phyloP scores from a whole-genome alignment of 768 basidiomycete genomes.

The Suillus fuscotomentosus region DNA sequence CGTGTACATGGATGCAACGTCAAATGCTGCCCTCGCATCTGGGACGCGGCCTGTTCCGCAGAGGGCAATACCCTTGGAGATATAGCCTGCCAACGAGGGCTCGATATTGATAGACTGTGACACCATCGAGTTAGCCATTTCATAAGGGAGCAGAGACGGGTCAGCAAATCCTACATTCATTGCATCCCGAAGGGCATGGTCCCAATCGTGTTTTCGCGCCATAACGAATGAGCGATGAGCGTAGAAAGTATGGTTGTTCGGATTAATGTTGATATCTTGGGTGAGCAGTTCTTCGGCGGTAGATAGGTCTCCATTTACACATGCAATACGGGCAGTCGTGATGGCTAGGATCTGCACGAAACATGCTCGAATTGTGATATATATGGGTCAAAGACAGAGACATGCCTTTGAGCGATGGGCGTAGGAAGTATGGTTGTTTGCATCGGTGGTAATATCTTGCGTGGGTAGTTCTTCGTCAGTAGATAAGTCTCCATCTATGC shows the following conservation, averaged over 20 bases:
- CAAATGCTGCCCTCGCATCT: background rate
- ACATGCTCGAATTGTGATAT: background rate
- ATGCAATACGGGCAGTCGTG: background rate
- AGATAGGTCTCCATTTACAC: background rate
- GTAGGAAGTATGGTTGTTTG: too few relatives aligned
- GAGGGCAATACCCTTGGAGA: background rate
- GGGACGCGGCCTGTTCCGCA: background rate
- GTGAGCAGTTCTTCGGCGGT: background rate
- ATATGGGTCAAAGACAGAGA: background rate
- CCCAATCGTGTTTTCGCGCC: background rate
- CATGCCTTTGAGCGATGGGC: background rate
- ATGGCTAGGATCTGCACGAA: background rate
- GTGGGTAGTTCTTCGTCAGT: too few relatives aligned
- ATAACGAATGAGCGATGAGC: background rate
- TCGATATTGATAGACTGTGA: background rate
- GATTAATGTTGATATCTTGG: background rate
- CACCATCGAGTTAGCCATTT: background rate
- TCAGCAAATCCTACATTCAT: background rate
- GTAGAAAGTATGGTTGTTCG: background rate
- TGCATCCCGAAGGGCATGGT: background rate
- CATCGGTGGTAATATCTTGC: too few relatives aligned
- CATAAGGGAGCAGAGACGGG: background rate
- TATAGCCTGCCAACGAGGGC: background rate
- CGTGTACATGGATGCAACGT: background rate
- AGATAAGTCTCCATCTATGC: too few relatives aligned